phyloP scores from a whole-genome alignment of 2,329 filamentous ascomycete species.

The Ophiostoma sp. region DNA sequence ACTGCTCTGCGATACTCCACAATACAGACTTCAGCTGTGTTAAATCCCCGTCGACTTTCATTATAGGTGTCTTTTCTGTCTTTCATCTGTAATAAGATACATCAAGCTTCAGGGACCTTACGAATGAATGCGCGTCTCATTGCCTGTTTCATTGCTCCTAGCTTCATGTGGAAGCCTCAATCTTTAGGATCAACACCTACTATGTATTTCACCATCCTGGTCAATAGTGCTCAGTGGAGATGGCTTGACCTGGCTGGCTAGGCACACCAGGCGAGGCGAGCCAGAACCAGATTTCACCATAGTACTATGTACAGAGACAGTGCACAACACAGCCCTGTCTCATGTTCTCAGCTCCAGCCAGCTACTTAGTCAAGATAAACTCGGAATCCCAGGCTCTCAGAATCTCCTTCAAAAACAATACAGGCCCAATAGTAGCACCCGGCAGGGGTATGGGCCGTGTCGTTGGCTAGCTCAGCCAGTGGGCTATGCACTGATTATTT shows the following conservation, averaged over 20 bases:
- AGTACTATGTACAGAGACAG: neutral
- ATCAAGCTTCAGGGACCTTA: constrained; percentile 16
- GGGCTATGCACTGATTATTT: constrained; percentile 9
- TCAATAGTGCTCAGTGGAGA: constrained; percentile 5
- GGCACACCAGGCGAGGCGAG: neutral
- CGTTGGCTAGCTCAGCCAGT: constrained; percentile 32
- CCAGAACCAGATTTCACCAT: no score
- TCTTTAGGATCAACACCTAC: constrained; percentile 11
- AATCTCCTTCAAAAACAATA: constrained; percentile 28
- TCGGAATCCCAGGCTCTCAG: neutral
- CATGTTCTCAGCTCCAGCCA: neutral
- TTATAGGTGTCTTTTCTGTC: neutral
- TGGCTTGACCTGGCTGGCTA: neutral
- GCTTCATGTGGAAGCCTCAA: constrained; percentile 16
- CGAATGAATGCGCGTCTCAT: constrained; percentile 20
- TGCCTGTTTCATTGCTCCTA: constrained; percentile 18
- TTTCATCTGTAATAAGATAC: no score
- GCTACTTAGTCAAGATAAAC: constrained; percentile 29
- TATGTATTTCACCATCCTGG: constrained; percentile 13
- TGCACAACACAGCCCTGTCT: neutral
- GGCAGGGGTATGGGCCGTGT: constrained; percentile 28
- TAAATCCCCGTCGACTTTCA: neutral
- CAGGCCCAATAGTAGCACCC: constrained; percentile 35
- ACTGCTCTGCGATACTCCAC: neutral
- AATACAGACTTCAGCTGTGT: neutral